Evolutionary conservation across 768 basidiomycete genomes (phyloP), one percentile per base, ranked within the genome.

Genomic region (Suillus subluteus): DNA sequence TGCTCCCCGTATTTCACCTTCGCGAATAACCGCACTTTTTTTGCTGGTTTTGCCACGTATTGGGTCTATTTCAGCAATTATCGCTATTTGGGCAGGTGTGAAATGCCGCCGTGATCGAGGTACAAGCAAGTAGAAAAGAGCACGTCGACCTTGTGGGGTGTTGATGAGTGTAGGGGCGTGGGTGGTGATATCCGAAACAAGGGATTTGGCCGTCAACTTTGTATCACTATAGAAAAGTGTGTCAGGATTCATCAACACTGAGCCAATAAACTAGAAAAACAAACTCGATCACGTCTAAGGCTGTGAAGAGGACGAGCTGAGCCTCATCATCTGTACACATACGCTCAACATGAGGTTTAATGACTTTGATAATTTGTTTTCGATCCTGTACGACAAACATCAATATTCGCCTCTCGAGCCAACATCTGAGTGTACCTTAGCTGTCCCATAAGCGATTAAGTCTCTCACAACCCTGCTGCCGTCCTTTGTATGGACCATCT

Each of bases 401-500:
- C 16, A 46, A 16, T 40, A 30, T 11, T 18, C 15, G 15, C 21
- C 18, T 15, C 11, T 43, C 12, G n/a, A 30, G 0, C 9, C 16
- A 35, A 32, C 13, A 26, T 6, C 15, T 5, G 26, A 48, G 71
- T 75, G 23, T 63, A 90, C 92, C 81, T 98, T 98, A 5, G 96
- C 94, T 15, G 85, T 87, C 6, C 94, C 94, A 54, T 85, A 83
- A 0, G 90, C 93, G 44, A 97, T 83, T 75, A 98, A 92, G 68
- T 95, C 90, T 52, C 96, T 88, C 4, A 92, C 95, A 35, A 86
- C 89, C 26, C 92, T 88, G 66, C 94, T 93, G 23, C 96, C 96
- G 71, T 97, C 93, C 73, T 88, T 94, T 18, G 96, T 98, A 73
- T 98, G 96, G 0, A 96, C 94, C 85, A 97, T 92, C 74, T 98